Conservation (phyloP, 2,329 filamentous ascomycete genomes). For the Beauveria sp. region DNA sequence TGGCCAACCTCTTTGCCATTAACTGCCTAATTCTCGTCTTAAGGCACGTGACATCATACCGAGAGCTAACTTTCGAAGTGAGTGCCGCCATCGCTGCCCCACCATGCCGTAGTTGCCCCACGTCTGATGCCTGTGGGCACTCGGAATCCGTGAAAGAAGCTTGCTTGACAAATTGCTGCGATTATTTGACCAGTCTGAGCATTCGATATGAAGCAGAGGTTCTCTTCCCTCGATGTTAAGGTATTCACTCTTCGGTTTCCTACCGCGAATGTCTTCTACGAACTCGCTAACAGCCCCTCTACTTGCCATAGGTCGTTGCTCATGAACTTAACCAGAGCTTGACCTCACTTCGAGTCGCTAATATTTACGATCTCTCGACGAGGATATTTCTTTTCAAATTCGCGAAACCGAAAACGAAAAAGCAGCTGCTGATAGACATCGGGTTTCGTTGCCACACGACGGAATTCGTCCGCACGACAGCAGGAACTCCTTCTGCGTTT, state of each 20-base stretch:
- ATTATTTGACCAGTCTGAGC: background rate
- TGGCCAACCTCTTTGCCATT: too few species aligned
- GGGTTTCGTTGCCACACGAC: conserved; percentile 96
- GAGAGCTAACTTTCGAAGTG: too few species aligned
- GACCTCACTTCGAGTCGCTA: conserved; percentile 72
- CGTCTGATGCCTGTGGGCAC: background rate
- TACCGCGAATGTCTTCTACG: background rate
- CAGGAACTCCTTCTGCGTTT: conserved; percentile 76
- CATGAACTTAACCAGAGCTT: conserved; percentile 80
- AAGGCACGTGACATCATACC: too few species aligned
- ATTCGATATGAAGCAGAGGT: conserved; percentile 65
- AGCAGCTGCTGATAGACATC: conserved; percentile 87
- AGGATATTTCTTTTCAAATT: conserved; percentile 96
- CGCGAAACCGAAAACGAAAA: conserved; percentile 78
- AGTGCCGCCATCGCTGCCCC: background rate
- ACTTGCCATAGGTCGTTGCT: conserved; percentile 65
- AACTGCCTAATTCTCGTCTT: background rate
- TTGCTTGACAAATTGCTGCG: background rate
- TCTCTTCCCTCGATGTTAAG: conserved; percentile 73
- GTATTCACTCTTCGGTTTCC: conserved; percentile 26
- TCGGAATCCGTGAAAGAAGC: background rate
- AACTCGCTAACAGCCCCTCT: background rate
- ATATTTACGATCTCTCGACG: conserved; percentile 93
- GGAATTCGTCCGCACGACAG: conserved; percentile 79
- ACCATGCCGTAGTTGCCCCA: conserved; percentile 9